phyloP scores from a whole-genome alignment of 73 alveolate species.

The Paramecium pentaurelia region DNA sequence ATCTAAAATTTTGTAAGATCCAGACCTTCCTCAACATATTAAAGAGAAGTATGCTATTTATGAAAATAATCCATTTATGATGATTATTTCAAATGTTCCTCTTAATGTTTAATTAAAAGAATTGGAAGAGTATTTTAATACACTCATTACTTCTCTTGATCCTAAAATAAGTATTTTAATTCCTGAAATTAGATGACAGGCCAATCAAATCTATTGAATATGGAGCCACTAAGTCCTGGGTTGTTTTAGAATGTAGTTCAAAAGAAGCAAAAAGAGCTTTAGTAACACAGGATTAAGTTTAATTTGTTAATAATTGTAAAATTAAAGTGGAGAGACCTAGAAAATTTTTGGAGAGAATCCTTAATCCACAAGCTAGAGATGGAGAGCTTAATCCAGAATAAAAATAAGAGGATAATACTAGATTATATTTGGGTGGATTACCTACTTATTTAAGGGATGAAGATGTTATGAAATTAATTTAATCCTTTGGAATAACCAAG shows the following conservation, averaged over 20 bases:
- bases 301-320: conserved; percentile 22
- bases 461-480: conserved; percentile 86
- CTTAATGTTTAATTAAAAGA: conserved; percentile 20
- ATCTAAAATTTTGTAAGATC: conserved; percentile 22
- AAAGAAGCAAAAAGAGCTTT: conserved; percentile 17
- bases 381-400: conserved; percentile 36
- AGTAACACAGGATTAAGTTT: neutral
- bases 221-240: conserved; percentile 50
- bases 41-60: conserved; percentile 39
- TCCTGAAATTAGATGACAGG: neutral
- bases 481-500: conserved; percentile 88
- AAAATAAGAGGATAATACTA: conserved; percentile 69
- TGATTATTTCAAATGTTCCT: conserved; percentile 36
- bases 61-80: conserved; percentile 46
- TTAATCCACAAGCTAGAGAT: conserved; percentile 14
- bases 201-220: conserved; percentile 35
- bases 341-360: conserved; percentile 42
- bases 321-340: conserved; percentile 33
- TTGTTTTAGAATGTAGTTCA: conserved; percentile 20
- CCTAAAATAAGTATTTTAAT: neutral
- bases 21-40: conserved; percentile 21
- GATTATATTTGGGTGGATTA: conserved; percentile 88
- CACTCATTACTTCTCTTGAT: conserved; percentile 15
- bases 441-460: conserved; percentile 84
- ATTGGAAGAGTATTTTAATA: conserved; percentile 34